Evolutionary conservation across 345 rosid genomes (phyloP).

Genomic region (Corymbia maculata): DNA sequence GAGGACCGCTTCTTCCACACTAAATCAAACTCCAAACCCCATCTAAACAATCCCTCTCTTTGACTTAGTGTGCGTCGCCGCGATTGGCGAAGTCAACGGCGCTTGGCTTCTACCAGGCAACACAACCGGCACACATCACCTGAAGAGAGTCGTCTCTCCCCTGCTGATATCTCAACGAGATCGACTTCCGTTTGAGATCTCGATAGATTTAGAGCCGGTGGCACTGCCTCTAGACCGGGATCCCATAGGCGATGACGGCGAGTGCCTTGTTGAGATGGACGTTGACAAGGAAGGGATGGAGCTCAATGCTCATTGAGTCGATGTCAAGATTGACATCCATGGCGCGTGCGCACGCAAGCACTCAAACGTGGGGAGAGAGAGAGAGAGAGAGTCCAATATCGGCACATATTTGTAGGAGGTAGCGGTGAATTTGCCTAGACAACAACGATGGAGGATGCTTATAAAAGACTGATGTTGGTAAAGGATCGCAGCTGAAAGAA

Average conservation of each 20-base stretch:
- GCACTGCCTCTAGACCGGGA: neutral
- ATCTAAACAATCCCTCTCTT: neutral
- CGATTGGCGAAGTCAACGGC: neutral
- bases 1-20: neutral
- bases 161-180: neutral
- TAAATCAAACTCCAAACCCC: neutral
- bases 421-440: neutral
- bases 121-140: neutral
- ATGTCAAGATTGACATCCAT: neutral
- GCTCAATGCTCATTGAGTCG: neutral
- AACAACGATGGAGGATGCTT: neutral
- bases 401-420: neutral
- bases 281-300: neutral
- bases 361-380: neutral
- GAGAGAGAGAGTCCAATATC: neutral
- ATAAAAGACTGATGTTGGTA: neutral
- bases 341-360: neutral
- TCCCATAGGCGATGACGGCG: neutral
- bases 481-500: neutral
- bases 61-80: neutral
- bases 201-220: neutral
- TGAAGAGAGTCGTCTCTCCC: neutral
- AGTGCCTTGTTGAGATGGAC: neutral
- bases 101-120: neutral
- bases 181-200: neutral